These are phyloP conservation scores for Lactarius pseudohatsudake DNA, from an alignment of 768 basidiomycete genomes.

Conservation along the genomic window DNA sequence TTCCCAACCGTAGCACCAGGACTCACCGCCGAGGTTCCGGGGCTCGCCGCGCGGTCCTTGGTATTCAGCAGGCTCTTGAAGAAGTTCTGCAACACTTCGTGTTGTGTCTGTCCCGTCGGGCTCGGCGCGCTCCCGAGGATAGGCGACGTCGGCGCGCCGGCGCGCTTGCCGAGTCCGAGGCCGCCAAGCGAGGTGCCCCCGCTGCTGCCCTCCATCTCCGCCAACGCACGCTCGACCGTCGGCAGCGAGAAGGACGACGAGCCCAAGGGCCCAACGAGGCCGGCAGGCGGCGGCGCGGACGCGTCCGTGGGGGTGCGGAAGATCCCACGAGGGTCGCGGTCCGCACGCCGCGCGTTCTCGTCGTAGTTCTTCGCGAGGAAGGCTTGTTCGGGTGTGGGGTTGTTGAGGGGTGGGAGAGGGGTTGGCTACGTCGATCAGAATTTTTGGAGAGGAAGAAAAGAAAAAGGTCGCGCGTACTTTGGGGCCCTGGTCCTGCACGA, in stretches of 20 bases:
- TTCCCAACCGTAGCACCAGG: slow-evolving; percentile 32
- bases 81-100: slow-evolving; percentile 84
- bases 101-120: slow-evolving; percentile 59
- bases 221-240: slow-evolving; percentile 82
- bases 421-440: slow-evolving; percentile 46
- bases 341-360: slow-evolving; percentile 85
- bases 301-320: slow-evolving; percentile 78
- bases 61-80: slow-evolving; percentile 79
- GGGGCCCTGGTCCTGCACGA: slow-evolving; percentile 74
- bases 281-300: slow-evolving; percentile 52
- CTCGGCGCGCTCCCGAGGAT: slow-evolving; percentile 40
- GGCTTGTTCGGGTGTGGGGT: slow-evolving; percentile 81
- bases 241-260: slow-evolving; percentile 84
- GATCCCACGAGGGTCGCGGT: slow-evolving; percentile 83
- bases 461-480: slow-evolving; percentile 51
- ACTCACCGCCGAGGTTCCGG: slow-evolving; percentile 37
- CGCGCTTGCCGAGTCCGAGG: slow-evolving; percentile 22
- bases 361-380: slow-evolving; percentile 93
- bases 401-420: slow-evolving; percentile 73
- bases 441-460: not conserved
- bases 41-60: slow-evolving; percentile 52
- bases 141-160: slow-evolving; percentile 35
- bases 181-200: slow-evolving; percentile 29
- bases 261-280: slow-evolving; percentile 92
- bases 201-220: slow-evolving; percentile 78